Conservation (phyloP, 2,329 filamentous ascomycete species). For the Talaromyces sp. region DNA sequence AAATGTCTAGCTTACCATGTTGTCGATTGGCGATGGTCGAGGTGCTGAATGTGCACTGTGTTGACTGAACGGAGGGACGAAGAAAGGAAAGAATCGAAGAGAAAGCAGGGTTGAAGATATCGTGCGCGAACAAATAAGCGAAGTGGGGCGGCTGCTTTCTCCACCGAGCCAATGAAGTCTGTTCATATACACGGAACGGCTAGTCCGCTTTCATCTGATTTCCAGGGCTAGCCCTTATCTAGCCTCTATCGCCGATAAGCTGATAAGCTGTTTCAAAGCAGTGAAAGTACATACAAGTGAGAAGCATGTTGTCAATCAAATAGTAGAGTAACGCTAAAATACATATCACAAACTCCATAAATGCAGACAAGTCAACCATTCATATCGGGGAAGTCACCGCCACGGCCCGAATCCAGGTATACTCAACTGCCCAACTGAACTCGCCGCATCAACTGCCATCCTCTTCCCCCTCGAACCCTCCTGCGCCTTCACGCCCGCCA, state of each 20-base stretch:
- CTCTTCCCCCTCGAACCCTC: slow-evolving; percentile 44
- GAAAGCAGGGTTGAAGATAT: slow-evolving; percentile 7
- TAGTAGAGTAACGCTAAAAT: not conserved
- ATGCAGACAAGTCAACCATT: not conserved
- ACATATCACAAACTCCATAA: not conserved
- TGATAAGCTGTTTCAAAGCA: not conserved
- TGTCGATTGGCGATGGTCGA: slow-evolving; percentile 50
- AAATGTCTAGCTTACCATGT: slow-evolving; percentile 60
- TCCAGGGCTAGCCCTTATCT: slow-evolving; percentile 16
- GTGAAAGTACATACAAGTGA: too few species aligned
- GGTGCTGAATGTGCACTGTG: slow-evolving; percentile 43
- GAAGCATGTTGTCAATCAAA: not conserved
- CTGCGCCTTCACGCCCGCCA: slow-evolving; percentile 69
- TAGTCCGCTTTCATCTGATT: not conserved
- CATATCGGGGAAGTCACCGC: slow-evolving; percentile 25
- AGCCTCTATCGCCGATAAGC: not conserved
- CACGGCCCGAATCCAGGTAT: slow-evolving; percentile 40
- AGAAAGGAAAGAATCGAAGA: slow-evolving; percentile 22
- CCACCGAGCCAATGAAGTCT: slow-evolving; percentile 4
- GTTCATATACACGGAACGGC: not conserved
- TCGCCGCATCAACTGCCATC: slow-evolving; percentile 43
- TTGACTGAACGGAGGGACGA: slow-evolving; percentile 36
- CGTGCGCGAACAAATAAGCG: slow-evolving; percentile 20
- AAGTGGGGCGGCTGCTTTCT: slow-evolving; percentile 6
- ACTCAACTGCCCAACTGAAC: slow-evolving; percentile 36